Evolutionary conservation across 495 filamentous ascomycete species (phyloP), one percentile per base, ranked within the genome.

Genomic region (Penicillium roqueforti): DNA sequence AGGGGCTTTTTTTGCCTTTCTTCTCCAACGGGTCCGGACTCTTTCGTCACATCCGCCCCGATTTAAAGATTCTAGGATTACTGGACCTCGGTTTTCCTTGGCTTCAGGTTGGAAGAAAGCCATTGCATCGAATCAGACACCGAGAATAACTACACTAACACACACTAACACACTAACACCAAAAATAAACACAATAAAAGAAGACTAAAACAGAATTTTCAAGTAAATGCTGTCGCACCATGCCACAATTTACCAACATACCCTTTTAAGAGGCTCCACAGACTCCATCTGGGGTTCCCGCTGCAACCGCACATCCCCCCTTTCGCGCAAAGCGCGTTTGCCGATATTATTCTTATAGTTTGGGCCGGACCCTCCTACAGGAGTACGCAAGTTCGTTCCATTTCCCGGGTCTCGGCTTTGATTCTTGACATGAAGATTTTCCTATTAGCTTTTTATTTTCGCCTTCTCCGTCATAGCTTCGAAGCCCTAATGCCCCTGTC

Each of bases 281-380:
- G 55, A 32, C 55, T 53, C 56, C 56, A 57, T 68, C 66, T 68
- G 61, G 67, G 64, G 68, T 60, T 71, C 63, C 64, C 68, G 68
- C 68, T 68, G 63, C 62, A 72, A 69, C 69, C 71, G 71, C 71
- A 59, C 28, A 45, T 50, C 37, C 31, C 39, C 54, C 43, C 59
- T 55, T 59, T 70, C 65, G 62, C 71, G 71, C 53, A 69, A 68
- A 69, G 73, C 73, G 73, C 73, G 73, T 61, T 74, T 76, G 70
- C 73, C 73, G 73, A 71, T 59, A 51, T 43, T 52, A 34, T 26
- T 37, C 1, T 23, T 23, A 23, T 23, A 2, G 22, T 23, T 9
- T 50, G 22, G 20, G 42, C 42, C 32, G 47, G 46, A 25, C 32
- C 36, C 18, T 13, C 2, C n/a, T n/a, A n/a, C n/a, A n/a, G 11